phyloP scores from a whole-genome alignment of 2,329 filamentous ascomycete genomes.

The Colletotrichum tabaci region DNA sequence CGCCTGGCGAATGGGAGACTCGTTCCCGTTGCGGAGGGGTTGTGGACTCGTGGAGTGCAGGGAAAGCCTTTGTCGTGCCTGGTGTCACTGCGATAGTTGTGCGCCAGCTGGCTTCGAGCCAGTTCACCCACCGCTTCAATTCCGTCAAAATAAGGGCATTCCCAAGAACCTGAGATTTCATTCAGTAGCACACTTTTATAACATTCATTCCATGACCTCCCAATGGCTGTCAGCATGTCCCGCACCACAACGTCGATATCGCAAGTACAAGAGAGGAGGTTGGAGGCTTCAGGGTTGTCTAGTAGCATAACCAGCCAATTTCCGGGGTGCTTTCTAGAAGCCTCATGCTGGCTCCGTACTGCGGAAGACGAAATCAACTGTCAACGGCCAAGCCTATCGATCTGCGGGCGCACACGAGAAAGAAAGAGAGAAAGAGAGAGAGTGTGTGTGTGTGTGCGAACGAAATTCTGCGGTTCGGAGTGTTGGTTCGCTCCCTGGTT shows the following conservation, averaged over 20 bases:
- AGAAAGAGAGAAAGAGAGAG: too few species aligned
- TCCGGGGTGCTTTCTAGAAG: constrained; percentile 31
- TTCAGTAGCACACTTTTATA: not conserved
- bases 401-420: not conserved
- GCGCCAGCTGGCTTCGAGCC: not conserved
- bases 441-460: too few species aligned
- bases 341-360: constrained; percentile 13
- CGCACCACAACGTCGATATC: constrained; percentile 6
- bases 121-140: not conserved
- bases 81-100: constrained; percentile 27
- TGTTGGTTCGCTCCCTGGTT: constrained; percentile 12
- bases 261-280: constrained; percentile 9
- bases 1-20: constrained; percentile 9
- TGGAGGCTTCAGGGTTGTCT: constrained; percentile 4
- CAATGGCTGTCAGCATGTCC: not conserved
- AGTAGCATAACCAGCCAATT: constrained; percentile 10
- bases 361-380: constrained; percentile 13
- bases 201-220: not conserved
- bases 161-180: not conserved
- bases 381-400: not conserved
- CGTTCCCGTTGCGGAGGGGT: constrained; percentile 20
- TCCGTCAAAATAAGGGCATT: not conserved
- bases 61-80: constrained; percentile 8
- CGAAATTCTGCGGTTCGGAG: constrained; percentile 12
- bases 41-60: constrained; percentile 20